Base-by-base conservation (phyloP, 768 basidiomycete genomes). In the Dioszegia crocea region DNA sequence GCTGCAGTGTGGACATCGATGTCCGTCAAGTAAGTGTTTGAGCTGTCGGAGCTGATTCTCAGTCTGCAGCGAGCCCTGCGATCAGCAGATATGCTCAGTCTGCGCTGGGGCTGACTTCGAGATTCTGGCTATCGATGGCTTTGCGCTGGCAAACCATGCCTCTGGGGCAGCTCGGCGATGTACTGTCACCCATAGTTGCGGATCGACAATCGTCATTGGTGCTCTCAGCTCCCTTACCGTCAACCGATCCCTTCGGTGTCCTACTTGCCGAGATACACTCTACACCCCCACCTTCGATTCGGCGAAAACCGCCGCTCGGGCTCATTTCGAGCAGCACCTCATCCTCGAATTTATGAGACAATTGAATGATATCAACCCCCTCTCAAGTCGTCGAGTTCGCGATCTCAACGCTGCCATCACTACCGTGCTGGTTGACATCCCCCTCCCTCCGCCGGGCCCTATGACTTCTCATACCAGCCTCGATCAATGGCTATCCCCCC, bases 11-110 rank as follows among this genome's bases (percentile, higher is more conserved):
- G 52, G 52, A 23, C 52, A 54, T 68, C 78, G 63, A 33, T 88
- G 87, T 62, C 84, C 85, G 16, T 87, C 86, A 33, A 82, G 86
- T 87, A 66, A 54, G 79, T 69, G 3, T 43, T 19, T 17, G 16
- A 16, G 8, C 6, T 43, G 40, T 16, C 21, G 6, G 40, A 9
- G 40, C 40, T 43, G 40, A 43, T 24, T 21, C n/a, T 12, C 14
- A 87, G 86, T 88, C 0, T 87, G 86, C 53, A 85, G 86, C 8
- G 87, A 88, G 70, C 76, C 80, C 16, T 88, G 87, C 65, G 30
- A 57, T 0, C 68, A 78, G 1, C 86, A 87, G 74, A 62, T 80
- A 5, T 88, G 87, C 61, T 80, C 80, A 2, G 11, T 56, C 3
- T 88, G 87, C 61, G 51, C 81, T 14, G 68, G 68, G 1, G 75